Conservation (phyloP, 441 rosid species). For the Croton setiger region DNA sequence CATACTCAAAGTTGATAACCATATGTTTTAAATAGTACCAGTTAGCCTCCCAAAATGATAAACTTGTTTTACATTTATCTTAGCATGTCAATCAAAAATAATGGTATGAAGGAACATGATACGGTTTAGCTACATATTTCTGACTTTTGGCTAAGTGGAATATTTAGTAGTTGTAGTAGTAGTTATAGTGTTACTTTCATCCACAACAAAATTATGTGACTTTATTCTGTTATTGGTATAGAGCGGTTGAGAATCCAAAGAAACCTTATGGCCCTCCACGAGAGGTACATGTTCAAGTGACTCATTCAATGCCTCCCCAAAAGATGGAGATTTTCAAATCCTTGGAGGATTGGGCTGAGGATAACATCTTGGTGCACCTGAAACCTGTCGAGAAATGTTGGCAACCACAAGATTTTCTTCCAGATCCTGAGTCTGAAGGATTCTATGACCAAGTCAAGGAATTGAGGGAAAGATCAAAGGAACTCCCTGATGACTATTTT, state of each 20-base stretch:
- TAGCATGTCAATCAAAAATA: not conserved
- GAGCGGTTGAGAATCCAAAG: constrained; percentile 62
- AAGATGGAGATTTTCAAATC: constrained; percentile 85
- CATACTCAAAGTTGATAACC: not conserved
- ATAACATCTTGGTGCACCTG: constrained; percentile 59
- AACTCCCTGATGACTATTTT: constrained; percentile 81
- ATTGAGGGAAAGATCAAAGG: constrained; percentile 65
- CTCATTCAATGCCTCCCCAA: constrained; percentile 76
- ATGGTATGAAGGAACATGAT: not conserved
- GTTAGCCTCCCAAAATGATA: too few relatives aligned
- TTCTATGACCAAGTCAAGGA: constrained; percentile 78
- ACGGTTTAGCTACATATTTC: not conserved
- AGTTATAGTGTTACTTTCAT: too few relatives aligned
- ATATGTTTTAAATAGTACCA: too few relatives aligned
- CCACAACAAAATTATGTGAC: not conserved
- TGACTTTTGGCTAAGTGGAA: not conserved
- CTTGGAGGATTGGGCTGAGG: constrained; percentile 73
- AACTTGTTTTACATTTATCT: not conserved
- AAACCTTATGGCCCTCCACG: constrained; percentile 56
- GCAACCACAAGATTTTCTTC: constrained; percentile 93
- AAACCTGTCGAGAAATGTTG: constrained; percentile 86
- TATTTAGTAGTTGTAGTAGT: too few relatives aligned
- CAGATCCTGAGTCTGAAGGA: constrained; percentile 69
- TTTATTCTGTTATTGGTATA: constrained; percentile 24
- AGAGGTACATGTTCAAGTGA: constrained; percentile 61